These are phyloP conservation scores for Rhodotorula sp. DNA, from an alignment of 1,284 basidiomycete genomes.

Conservation along the genomic window DNA sequence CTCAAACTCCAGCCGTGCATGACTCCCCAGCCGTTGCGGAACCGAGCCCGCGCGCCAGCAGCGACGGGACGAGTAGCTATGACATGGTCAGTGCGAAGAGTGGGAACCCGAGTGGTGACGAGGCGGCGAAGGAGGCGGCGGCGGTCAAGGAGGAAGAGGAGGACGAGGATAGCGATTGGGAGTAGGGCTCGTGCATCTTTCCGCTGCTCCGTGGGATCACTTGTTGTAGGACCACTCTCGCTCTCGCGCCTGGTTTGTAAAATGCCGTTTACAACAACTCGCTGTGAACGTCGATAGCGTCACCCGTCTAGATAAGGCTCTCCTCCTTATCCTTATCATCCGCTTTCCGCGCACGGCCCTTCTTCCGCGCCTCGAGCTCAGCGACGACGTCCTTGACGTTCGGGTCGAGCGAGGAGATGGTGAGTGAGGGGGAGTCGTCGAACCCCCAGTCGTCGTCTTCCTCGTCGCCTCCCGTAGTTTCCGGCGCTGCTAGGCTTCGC, in stretches of 20 bases:
- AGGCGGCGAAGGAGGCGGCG: not conserved
- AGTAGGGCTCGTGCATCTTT: slow-evolving; percentile 17
- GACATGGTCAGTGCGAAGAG: slow-evolving; percentile 40
- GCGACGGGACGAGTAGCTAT: slow-evolving; percentile 29
- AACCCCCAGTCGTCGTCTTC: slow-evolving; percentile 22
- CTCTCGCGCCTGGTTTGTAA: too few relatives aligned
- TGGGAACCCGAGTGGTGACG: slow-evolving; percentile 32
- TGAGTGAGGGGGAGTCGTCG: slow-evolving; percentile 14
- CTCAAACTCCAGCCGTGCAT: not conserved
- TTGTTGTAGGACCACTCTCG: too few relatives aligned
- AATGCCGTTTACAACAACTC: too few relatives aligned
- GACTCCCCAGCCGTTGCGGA: not conserved
- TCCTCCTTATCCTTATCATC: not conserved
- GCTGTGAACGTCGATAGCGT: too few relatives aligned
- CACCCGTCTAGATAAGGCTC: too few relatives aligned
- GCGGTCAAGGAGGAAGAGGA: slow-evolving; percentile 23
- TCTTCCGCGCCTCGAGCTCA: not conserved
- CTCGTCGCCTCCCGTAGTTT: not conserved
- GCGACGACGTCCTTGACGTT: too few relatives aligned
- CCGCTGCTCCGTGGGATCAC: too few relatives aligned
- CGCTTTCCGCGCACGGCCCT: not conserved
- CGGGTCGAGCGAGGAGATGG: not conserved
- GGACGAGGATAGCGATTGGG: slow-evolving; percentile 42
- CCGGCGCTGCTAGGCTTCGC: not conserved
- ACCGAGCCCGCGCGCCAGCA: slow-evolving; percentile 1